Evolutionary conservation across 2,329 filamentous ascomycete species (phyloP).

Genomic region (Epichloe uncinata): DNA sequence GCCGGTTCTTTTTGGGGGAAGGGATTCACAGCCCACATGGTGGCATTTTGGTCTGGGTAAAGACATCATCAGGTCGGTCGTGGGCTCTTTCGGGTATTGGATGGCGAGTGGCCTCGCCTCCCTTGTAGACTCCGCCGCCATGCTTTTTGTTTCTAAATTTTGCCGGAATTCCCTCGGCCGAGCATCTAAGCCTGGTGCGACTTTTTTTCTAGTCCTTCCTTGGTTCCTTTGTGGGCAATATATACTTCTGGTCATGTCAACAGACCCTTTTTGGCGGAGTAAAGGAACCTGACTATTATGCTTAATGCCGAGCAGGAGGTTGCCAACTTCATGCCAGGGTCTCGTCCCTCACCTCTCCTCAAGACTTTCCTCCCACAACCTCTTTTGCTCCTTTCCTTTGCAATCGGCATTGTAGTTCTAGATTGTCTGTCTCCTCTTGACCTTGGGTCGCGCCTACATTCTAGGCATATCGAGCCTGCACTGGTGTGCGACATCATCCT

Average conservation of each 20-base stretch:
- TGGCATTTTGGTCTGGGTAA: background rate
- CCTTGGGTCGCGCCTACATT: background rate
- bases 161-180: background rate
- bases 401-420: background rate
- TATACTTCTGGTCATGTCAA: background rate
- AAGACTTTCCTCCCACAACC: background rate
- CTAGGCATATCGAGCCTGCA: background rate
- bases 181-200: background rate
- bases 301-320: background rate
- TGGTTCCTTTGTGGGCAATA: background rate
- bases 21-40: background rate
- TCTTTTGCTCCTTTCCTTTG: background rate
- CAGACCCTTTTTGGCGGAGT: background rate
- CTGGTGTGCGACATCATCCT: background rate
- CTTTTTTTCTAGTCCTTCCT: background rate
- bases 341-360: background rate
- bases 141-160: background rate
- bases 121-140: conserved; percentile 3
- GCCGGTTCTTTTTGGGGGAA: too few relatives aligned
- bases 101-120: background rate
- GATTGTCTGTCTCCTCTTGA: background rate
- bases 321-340: background rate
- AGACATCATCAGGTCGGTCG: background rate
- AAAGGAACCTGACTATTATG: background rate
- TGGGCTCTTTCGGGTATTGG: background rate